Conservation (phyloP, 1,284 basidiomycete species). For the Flammula alnicola region DNA sequence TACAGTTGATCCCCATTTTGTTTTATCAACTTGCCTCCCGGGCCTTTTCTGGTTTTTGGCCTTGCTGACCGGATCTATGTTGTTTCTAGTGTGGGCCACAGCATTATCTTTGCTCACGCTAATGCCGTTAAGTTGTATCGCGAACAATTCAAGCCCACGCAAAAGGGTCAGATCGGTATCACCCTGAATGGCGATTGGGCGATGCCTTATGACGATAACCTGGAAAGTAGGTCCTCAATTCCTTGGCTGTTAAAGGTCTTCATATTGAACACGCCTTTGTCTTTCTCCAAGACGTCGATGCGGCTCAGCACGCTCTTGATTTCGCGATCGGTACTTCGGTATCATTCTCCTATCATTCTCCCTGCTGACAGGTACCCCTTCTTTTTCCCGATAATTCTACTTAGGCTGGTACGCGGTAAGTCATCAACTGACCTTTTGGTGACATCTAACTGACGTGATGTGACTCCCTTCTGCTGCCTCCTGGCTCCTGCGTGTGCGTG, state of each 20-base stretch:
- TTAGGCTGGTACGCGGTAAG: constrained; percentile 67
- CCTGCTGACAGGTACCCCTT: constrained; percentile 19
- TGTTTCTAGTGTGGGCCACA: constrained; percentile 63
- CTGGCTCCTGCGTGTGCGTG: too few species aligned
- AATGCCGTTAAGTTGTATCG: constrained; percentile 69
- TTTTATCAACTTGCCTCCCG: constrained; percentile 7
- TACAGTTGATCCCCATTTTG: constrained; percentile 12
- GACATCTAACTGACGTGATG: constrained; percentile 9
- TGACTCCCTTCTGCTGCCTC: constrained; percentile 11
- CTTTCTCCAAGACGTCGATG: constrained; percentile 57
- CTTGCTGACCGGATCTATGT: constrained; percentile 11
- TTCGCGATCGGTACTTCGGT: constrained; percentile 63
- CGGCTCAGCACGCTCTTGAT: constrained; percentile 75
- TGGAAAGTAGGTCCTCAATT: constrained; percentile 61
- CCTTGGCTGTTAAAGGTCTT: constrained; percentile 4
- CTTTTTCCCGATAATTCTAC: constrained; percentile 31
- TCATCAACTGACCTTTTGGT: constrained; percentile 13
- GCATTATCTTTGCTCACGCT: constrained; percentile 72
- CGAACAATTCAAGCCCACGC: constrained; percentile 62
- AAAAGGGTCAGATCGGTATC: constrained; percentile 75
- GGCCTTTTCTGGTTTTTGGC: constrained; percentile 6
- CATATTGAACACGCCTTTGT: neutral
- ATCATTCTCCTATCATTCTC: constrained; percentile 19
- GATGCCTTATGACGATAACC: constrained; percentile 71
- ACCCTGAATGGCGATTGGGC: constrained; percentile 83